These are phyloP conservation scores for Candida sojae DNA, from an alignment of 1,139 yeast genomes.

Conservation along the genomic window DNA sequence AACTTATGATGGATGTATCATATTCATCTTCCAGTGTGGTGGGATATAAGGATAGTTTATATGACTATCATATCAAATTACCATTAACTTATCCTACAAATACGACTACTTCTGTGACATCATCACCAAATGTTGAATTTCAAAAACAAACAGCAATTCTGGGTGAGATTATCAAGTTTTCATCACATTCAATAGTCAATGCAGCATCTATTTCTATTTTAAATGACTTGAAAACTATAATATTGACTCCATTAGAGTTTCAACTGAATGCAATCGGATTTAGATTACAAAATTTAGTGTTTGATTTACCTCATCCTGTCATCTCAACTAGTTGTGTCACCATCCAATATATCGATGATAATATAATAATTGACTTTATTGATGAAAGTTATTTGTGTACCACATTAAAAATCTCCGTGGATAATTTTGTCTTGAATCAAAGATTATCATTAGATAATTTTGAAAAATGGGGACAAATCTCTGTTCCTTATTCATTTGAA, in stretches of 20 bases:
- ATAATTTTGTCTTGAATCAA: slow-evolving; percentile 28
- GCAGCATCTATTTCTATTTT: slow-evolving; percentile 28
- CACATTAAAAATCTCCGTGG: slow-evolving; percentile 29
- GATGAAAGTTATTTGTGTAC: slow-evolving; percentile 35
- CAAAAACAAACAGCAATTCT: slow-evolving; percentile 19
- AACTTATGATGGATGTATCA: slow-evolving; percentile 10
- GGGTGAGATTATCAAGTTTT: slow-evolving; percentile 29
- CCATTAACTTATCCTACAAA: slow-evolving; percentile 34
- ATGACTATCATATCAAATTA: slow-evolving; percentile 22
- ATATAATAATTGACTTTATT: slow-evolving; percentile 26
- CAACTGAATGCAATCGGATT: slow-evolving; percentile 25
- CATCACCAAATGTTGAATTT: slow-evolving; percentile 26
- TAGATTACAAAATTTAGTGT: slow-evolving; percentile 26
- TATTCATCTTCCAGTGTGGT: slow-evolving; percentile 23
- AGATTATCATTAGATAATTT: slow-evolving; percentile 30
- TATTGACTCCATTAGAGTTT: slow-evolving; percentile 30
- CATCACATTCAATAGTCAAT: slow-evolving; percentile 21
- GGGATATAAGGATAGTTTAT: slow-evolving; percentile 28
- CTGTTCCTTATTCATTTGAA: slow-evolving; percentile 76
- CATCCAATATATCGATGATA: slow-evolving; percentile 18
- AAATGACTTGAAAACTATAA: slow-evolving; percentile 32
- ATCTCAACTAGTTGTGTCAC: slow-evolving; percentile 25
- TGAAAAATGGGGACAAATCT: slow-evolving; percentile 59
- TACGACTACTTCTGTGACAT: neutral
- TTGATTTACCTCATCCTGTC: slow-evolving; percentile 37